Evolutionary conservation across 192 early-diverging fungal genomes (phyloP).

Genomic region (Coemansia sp.): DNA sequence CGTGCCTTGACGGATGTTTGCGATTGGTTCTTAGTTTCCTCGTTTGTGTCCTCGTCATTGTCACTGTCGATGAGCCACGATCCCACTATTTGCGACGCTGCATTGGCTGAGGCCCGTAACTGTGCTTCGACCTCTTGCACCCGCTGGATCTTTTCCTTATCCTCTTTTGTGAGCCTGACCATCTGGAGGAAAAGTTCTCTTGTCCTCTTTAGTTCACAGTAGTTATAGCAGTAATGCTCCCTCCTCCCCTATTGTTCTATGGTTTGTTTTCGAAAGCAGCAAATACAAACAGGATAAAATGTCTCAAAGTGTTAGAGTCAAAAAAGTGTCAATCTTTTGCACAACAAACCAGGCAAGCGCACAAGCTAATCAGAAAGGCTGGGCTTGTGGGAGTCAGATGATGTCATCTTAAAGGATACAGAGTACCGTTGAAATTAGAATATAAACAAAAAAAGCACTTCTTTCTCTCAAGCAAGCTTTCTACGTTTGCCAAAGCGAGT

Average conservation of each 20-base stretch:
- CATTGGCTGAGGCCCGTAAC: constrained; percentile 47
- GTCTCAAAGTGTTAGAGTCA: no score
- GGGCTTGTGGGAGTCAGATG: no score
- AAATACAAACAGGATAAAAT: no score
- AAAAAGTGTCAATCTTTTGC: no score
- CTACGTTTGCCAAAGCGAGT: constrained; percentile 49
- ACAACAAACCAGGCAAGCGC: no score
- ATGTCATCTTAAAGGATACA: neutral
- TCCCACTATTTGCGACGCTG: constrained; percentile 35
- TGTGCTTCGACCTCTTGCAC: constrained; percentile 48
- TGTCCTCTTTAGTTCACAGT: neutral
- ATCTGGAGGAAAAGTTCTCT: neutral
- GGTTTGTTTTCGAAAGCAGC: neutral
- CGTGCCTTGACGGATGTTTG: constrained; percentile 19
- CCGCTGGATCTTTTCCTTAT: constrained; percentile 36
- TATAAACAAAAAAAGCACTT: neutral
- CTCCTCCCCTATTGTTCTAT: neutral
- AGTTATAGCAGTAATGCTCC: no score
- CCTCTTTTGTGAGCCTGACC: constrained; percentile 25
- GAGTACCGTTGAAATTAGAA: no score
- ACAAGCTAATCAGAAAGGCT: neutral
- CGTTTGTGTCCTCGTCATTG: neutral
- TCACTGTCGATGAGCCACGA: constrained; percentile 29
- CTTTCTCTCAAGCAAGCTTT: constrained; percentile 22
- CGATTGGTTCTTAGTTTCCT: neutral